Evolutionary conservation across 306 rosid genomes (phyloP).

Genomic region (Alnus glutinosa): DNA sequence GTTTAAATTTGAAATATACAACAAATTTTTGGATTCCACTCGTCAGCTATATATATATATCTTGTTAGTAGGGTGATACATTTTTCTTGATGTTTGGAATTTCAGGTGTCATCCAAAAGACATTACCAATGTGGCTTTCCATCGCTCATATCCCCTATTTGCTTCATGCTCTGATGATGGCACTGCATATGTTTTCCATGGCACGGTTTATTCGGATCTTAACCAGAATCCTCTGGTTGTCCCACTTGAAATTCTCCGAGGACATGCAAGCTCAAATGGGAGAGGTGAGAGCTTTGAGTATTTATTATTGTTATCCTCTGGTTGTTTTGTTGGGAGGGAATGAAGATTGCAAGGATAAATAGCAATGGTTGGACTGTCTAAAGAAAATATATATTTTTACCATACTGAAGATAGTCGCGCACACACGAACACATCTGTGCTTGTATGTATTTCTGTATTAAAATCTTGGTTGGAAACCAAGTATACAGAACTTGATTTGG

Average conservation of each 20-base stretch:
- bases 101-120: slow-evolving; percentile 93
- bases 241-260: slow-evolving; percentile 81
- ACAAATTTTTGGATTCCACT: too few relatives aligned
- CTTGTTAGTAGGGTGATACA: neutral
- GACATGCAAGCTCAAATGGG: slow-evolving; percentile 70
- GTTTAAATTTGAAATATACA: neutral
- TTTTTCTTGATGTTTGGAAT: slow-evolving; percentile 23
- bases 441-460: neutral
- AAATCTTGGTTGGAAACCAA: neutral
- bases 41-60: neutral
- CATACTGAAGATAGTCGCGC: neutral
- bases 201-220: slow-evolving; percentile 92
- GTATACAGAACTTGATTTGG: too few relatives aligned
- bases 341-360: neutral
- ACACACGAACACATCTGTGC: neutral
- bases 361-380: neutral
- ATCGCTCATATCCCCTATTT: slow-evolving; percentile 76
- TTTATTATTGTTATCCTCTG: neutral
- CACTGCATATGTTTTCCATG: slow-evolving; percentile 86
- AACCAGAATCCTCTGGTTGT: slow-evolving; percentile 89
- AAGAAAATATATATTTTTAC: neutral
- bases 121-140: slow-evolving; percentile 72
- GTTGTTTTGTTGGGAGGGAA: neutral
- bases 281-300: slow-evolving; percentile 60
- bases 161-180: slow-evolving; percentile 93